These are phyloP conservation scores for Maudiozyma bulderi DNA, from an alignment of 805 yeast genomes.

Conservation along the genomic window DNA sequence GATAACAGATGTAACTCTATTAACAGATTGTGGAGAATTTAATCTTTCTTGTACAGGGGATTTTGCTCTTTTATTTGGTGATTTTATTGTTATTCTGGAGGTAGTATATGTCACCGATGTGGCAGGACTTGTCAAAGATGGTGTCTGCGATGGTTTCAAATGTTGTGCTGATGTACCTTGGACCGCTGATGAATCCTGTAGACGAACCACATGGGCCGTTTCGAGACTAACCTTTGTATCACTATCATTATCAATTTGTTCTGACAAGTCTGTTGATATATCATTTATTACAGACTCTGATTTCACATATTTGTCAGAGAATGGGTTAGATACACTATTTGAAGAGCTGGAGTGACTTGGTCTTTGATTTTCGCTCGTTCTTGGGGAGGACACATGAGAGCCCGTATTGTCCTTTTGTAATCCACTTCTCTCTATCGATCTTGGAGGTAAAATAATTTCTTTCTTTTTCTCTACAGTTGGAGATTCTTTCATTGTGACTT, in stretches of 20 bases:
- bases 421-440: conserved; percentile 31
- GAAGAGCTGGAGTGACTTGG: neutral
- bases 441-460: conserved; percentile 28
- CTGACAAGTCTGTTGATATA: too few relatives aligned
- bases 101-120: conserved; percentile 29
- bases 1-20: conserved; percentile 26
- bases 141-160: neutral
- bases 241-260: neutral
- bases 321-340: neutral
- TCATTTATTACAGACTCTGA: too few relatives aligned
- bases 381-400: neutral
- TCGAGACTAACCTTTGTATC: neutral
- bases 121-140: conserved; percentile 23
- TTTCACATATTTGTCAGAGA: neutral
- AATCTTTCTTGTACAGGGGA: conserved; percentile 9
- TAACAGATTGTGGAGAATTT: conserved; percentile 17
- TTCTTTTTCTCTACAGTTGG: conserved; percentile 2
- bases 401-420: conserved; percentile 12
- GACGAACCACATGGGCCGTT: neutral
- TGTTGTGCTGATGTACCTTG: neutral
- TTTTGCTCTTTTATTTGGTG: conserved; percentile 15
- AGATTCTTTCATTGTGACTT: neutral
- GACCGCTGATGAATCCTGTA: neutral
- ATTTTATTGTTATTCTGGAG: conserved; percentile 28
- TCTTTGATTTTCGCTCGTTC: neutral